Evolutionary conservation across 768 basidiomycete genomes (phyloP).

Genomic region (Auriscalpium microsporum): DNA sequence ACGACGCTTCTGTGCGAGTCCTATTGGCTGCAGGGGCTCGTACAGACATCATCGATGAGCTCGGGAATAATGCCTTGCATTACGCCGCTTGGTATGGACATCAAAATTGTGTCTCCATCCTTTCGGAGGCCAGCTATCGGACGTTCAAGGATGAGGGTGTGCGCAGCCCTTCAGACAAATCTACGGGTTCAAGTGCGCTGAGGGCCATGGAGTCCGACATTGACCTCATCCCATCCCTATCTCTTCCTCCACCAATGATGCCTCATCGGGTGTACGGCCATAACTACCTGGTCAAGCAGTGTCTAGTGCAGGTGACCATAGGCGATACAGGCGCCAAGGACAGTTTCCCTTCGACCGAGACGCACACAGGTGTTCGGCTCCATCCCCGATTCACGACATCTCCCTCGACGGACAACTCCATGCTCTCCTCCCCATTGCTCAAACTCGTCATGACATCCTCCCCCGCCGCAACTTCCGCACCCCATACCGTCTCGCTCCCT

Average conservation of each 20-base stretch:
- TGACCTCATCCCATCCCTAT: slow-evolving; percentile 90
- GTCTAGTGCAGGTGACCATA: slow-evolving; percentile 79
- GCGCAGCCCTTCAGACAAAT: slow-evolving; percentile 19
- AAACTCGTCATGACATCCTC: slow-evolving; percentile 94
- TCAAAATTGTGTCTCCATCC: slow-evolving; percentile 51
- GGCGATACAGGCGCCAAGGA: slow-evolving; percentile 49
- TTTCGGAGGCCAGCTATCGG: slow-evolving; percentile 33
- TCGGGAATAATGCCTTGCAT: slow-evolving; percentile 77
- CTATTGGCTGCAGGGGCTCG: slow-evolving; percentile 74
- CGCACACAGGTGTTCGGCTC: slow-evolving; percentile 46
- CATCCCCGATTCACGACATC: slow-evolving; percentile 69
- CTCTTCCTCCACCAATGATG: slow-evolving; percentile 95
- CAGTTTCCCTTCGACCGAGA: slow-evolving; percentile 26
- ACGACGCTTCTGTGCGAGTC: slow-evolving; percentile 60
- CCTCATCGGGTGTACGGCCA: slow-evolving; percentile 97
- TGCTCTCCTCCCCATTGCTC: slow-evolving; percentile 71
- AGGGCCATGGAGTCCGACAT: slow-evolving; percentile 56
- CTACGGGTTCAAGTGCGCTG: slow-evolving; percentile 15
- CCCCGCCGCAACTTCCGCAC: slow-evolving; percentile 75
- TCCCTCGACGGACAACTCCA: slow-evolving; percentile 54
- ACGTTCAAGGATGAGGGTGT: slow-evolving; percentile 18
- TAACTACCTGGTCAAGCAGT: slow-evolving; percentile 83
- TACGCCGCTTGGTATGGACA: slow-evolving; percentile 98
- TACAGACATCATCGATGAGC: slow-evolving; percentile 73
- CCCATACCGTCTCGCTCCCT: slow-evolving; percentile 85